Base-by-base conservation (phyloP, 163 green algal species). In the Scenedesmus sp. region DNA sequence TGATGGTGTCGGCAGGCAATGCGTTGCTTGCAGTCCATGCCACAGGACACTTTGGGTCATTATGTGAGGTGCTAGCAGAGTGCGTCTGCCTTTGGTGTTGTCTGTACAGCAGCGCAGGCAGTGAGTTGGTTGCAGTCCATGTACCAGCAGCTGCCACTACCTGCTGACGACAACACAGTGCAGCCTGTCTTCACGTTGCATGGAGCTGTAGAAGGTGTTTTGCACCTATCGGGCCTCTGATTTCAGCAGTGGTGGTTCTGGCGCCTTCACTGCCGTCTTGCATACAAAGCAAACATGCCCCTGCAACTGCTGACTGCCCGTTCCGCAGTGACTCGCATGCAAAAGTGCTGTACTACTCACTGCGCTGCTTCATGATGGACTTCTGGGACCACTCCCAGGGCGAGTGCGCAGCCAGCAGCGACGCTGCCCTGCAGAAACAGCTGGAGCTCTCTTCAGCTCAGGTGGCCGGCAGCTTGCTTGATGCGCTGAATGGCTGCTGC, bases 251-350 rank as follows among this genome's bases (percentile, higher is more conserved):
- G 8, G 4, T 70, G 62, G 18, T 13, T 10, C 64, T 20, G 3
- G 64, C 64, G 64, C 3, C 66, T 76, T 26, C 15, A 4, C 20
- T 52, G 70, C 23, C 13, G 23, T 79, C 20, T 79, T 5, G 7
- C 76, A 16, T 18, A n/a, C 52, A 15, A 15, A 16, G 54, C 16
- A 4, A 7, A 52, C 70, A 62, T 64, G 81, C 77, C 1, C 46
- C 15, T 60, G 26, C 10, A 18, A 8, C 1, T 85, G 12, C 79
- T 62, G 5, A 23, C 70, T 79, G 23, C 1, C 23, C 70, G 1
- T 23, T 23, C 70, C 52, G 81, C 81, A 86, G 81, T 26, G 81
- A 86, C 81, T 86, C 81, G n/a, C 81, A 86, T 62, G 81, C 57
- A 13, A 86, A 86, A 13, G 46, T 59, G 20, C 15, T 86, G 52